Percentiles rank a stretch among this genome's conserved stretches.
Evolutionary conservation across 306 rosid genomes (phyloP).

Genomic region (Oxytropis ochrocephala): DNA sequence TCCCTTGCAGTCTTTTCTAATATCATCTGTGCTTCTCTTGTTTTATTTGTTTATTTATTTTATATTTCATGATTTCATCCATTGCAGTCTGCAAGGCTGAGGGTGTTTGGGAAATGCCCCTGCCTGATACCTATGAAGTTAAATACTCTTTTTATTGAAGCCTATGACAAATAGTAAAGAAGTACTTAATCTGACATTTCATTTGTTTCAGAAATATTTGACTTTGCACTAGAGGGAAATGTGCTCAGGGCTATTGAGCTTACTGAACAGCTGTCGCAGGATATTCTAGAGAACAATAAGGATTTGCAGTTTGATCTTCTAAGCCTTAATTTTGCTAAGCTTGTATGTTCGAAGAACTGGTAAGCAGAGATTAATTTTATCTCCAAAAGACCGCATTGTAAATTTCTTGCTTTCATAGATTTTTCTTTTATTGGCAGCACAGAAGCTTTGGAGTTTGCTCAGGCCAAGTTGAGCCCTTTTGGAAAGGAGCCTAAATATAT

Average conservation of each 20-base stretch:
- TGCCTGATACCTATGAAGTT: not conserved
- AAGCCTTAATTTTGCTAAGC: slow-evolving; percentile 81
- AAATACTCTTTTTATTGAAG: not conserved
- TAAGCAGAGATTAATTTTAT: slow-evolving; percentile 32
- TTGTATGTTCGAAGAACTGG: slow-evolving; percentile 69
- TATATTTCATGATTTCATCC: not conserved
- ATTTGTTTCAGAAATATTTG: slow-evolving; percentile 53
- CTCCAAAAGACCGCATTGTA: not conserved
- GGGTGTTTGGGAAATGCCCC: slow-evolving; percentile 1
- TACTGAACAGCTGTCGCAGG: slow-evolving; percentile 55
- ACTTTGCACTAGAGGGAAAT: slow-evolving; percentile 65
- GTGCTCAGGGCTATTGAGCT: slow-evolving; percentile 77
- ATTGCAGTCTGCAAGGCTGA: not conserved
- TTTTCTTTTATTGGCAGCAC: slow-evolving; percentile 74
- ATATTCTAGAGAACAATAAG: slow-evolving; percentile 59
- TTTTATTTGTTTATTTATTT: not conserved
- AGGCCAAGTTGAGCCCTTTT: slow-evolving; percentile 60
- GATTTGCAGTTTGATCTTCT: slow-evolving; percentile 81
- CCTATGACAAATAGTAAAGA: not conserved
- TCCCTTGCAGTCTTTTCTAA: not conserved
- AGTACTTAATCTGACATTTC: slow-evolving; percentile 11
- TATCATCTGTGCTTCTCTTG: not conserved
- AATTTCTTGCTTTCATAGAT: slow-evolving; percentile 14
- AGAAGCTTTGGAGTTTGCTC: slow-evolving; percentile 93
- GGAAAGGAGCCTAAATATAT: slow-evolving; percentile 58